These are phyloP conservation scores for Beauveria caledonica DNA, from an alignment of 2,329 filamentous ascomycete genomes.

Conservation along the genomic window DNA sequence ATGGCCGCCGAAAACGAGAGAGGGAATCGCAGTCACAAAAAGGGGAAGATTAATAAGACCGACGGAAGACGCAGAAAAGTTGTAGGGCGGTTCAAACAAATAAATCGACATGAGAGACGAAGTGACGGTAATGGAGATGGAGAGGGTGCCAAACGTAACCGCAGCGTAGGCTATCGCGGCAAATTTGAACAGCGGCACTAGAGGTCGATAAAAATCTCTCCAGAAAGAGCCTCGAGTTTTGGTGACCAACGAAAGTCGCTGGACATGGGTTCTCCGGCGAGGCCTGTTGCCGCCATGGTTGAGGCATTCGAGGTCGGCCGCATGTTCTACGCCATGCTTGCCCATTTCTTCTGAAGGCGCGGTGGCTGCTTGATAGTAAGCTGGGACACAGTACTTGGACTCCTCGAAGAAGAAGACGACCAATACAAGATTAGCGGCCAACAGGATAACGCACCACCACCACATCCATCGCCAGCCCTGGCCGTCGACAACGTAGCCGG, in stretches of 20 bases:
- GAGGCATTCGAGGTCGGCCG: neutral
- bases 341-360: neutral
- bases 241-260: neutral
- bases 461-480: slow-evolving; percentile 25
- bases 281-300: neutral
- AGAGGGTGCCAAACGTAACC: neutral
- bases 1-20: slow-evolving; percentile 27
- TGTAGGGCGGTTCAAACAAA: slow-evolving; percentile 20
- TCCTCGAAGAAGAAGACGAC: slow-evolving; percentile 3
- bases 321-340: neutral
- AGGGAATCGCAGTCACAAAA: slow-evolving; percentile 29
- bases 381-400: neutral
- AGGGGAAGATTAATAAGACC: slow-evolving; percentile 20
- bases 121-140: neutral
- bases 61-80: slow-evolving; percentile 18
- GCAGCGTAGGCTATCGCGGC: slow-evolving; percentile 1
- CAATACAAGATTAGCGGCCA: neutral
- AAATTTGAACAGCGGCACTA: neutral
- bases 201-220: neutral
- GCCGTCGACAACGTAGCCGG: slow-evolving; percentile 15
- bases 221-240: neutral
- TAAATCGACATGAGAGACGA: neutral
- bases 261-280: neutral
- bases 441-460: slow-evolving; percentile 14
- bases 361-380: neutral